Conservation (phyloP, 179 eudicot genomes). For the Nepenthes alata region DNA sequence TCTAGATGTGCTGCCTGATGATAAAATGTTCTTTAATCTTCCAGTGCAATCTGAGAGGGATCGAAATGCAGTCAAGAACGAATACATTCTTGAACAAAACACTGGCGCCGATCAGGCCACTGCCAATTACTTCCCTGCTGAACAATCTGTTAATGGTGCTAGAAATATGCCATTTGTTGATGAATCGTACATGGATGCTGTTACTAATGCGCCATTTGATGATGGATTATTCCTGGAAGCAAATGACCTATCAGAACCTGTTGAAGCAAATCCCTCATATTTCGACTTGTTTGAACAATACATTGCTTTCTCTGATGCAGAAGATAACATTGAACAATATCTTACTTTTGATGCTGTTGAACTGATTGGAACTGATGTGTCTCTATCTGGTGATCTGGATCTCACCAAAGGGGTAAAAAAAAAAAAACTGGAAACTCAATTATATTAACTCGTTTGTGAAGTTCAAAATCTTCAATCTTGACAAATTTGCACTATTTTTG, state of each 20-base stretch:
- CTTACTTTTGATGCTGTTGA: conserved; percentile 29
- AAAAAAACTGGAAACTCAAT: not conserved
- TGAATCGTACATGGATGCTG: not conserved
- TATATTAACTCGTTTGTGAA: not conserved
- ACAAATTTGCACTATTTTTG: not conserved
- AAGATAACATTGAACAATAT: conserved; percentile 29
- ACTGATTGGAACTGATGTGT: not conserved
- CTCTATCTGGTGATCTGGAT: not conserved
- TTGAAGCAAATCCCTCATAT: conserved; percentile 30
- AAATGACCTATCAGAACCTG: conserved; percentile 41
- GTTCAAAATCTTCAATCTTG: not conserved
- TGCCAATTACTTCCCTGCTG: conserved; percentile 36
- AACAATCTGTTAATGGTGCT: conserved; percentile 28
- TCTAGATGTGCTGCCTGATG: conserved; percentile 22
- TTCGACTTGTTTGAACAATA: conserved; percentile 43
- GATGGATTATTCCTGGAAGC: conserved; percentile 53
- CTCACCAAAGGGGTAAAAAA: not conserved
- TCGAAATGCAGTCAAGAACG: conserved; percentile 38
- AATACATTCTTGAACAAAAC: conserved; percentile 44
- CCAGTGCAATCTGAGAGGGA: conserved; percentile 26
- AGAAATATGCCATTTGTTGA: conserved; percentile 2
- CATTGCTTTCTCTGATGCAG: conserved; percentile 35
- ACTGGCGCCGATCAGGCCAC: conserved; percentile 21
- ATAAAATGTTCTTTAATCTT: conserved; percentile 27
- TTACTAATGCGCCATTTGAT: conserved; percentile 13